A percentile compares a stretch with the other conserved stretches of the same genome.
Evolutionary conservation across 2,329 filamentous ascomycete genomes (phyloP).

Genomic region (Aschersonia sp.): DNA sequence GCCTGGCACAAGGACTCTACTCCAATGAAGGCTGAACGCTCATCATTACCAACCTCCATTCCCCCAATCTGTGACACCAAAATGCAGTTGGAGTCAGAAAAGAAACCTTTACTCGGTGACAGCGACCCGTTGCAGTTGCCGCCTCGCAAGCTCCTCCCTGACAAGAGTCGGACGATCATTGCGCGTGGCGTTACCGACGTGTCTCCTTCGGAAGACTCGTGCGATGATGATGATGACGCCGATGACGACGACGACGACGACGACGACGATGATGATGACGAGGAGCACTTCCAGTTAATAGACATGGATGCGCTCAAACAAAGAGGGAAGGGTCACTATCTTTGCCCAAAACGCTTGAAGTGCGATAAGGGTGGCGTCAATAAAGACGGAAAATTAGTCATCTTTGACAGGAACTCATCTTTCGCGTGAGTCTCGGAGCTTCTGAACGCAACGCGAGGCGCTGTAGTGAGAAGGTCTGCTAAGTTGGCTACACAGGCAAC

Average conservation of each 20-base stretch:
- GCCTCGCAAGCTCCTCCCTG: slow-evolving; percentile 10
- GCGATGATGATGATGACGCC: slow-evolving; percentile 12
- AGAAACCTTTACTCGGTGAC: slow-evolving; percentile 7
- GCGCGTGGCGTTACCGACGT: slow-evolving; percentile 3
- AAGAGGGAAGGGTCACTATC: slow-evolving; percentile 23
- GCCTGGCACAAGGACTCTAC: slow-evolving; percentile 12
- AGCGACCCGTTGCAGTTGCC: slow-evolving; percentile 9
- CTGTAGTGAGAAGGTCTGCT: neutral
- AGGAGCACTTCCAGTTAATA: slow-evolving; percentile 19
- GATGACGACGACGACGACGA: no score
- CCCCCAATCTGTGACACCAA: slow-evolving; percentile 10
- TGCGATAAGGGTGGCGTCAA: slow-evolving; percentile 27
- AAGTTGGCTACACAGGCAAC: slow-evolving; percentile 15
- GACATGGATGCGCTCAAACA: slow-evolving; percentile 24
- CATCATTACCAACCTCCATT: slow-evolving; percentile 8
- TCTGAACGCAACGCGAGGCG: neutral
- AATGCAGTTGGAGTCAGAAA: slow-evolving; percentile 6
- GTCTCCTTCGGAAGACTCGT: slow-evolving; percentile 14
- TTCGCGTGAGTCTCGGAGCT: slow-evolving; percentile 16
- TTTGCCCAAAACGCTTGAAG: slow-evolving; percentile 18
- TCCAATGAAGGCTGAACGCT: slow-evolving; percentile 5
- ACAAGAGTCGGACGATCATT: slow-evolving; percentile 6
- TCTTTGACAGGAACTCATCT: slow-evolving; percentile 26
- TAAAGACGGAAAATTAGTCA: slow-evolving; percentile 19
- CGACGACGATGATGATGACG: slow-evolving; percentile 1